Percentiles rank a stretch among this genome's conserved stretches.
Evolutionary conservation across 768 basidiomycete genomes (phyloP).

Genomic region (Lactarius tabidus): DNA sequence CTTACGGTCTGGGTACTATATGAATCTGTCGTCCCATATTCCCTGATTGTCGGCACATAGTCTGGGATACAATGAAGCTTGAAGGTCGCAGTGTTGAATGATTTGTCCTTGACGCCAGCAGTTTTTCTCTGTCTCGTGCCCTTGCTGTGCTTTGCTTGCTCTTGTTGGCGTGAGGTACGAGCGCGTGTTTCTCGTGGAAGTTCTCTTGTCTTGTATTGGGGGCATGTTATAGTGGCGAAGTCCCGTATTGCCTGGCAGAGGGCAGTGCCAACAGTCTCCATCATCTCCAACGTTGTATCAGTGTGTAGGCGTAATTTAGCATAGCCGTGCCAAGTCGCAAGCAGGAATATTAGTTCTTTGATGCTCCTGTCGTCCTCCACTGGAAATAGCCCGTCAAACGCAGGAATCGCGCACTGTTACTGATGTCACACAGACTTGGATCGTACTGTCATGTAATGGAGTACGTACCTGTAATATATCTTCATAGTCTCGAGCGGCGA

Average conservation of each 20-base stretch:
- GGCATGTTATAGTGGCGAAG: background rate
- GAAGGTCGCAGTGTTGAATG: too few relatives aligned
- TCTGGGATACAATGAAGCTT: too few relatives aligned
- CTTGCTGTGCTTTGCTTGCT: too few relatives aligned
- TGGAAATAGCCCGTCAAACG: slow-evolving; percentile 25
- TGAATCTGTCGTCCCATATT: too few relatives aligned
- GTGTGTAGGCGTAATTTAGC: background rate
- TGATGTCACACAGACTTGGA: too few relatives aligned
- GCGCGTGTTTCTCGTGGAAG: background rate
- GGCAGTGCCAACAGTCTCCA: background rate
- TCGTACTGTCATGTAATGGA: too few relatives aligned
- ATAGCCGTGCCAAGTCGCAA: background rate
- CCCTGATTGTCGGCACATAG: too few relatives aligned
- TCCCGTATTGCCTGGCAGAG: background rate
- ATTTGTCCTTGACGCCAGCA: too few relatives aligned
- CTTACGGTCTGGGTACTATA: too few relatives aligned
- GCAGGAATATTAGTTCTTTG: slow-evolving; percentile 23
- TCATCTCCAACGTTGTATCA: background rate
- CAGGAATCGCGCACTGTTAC: background rate
- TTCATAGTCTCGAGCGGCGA: background rate
- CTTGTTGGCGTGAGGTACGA: too few relatives aligned
- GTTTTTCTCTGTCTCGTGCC: too few relatives aligned
- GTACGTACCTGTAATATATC: background rate
- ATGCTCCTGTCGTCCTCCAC: slow-evolving; percentile 42
- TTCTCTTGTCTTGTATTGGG: background rate